These are phyloP conservation scores for Penicillium frequentans DNA, from an alignment of 2,329 filamentous ascomycete genomes.

Conservation along the genomic window DNA sequence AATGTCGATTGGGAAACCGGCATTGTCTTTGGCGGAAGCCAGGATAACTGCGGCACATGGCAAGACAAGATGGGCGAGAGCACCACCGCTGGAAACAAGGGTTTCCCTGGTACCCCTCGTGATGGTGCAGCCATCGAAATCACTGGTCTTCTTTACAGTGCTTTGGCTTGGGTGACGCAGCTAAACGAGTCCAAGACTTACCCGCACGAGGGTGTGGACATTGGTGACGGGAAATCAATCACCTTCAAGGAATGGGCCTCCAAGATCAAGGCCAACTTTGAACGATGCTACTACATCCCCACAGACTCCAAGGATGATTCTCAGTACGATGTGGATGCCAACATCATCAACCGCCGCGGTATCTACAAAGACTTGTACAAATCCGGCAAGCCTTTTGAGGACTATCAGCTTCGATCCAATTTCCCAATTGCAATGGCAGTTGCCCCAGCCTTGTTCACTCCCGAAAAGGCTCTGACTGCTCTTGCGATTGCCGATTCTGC, in stretches of 20 bases:
- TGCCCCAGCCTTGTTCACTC: slow-evolving; percentile 82
- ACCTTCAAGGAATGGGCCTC: slow-evolving; percentile 76
- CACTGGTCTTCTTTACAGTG: slow-evolving; percentile 88
- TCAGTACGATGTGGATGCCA: slow-evolving; percentile 76
- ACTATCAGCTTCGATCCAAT: slow-evolving; percentile 94
- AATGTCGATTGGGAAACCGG: slow-evolving; percentile 89
- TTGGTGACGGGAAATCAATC: slow-evolving; percentile 61
- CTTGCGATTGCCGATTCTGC: slow-evolving; percentile 76
- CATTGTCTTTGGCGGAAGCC: slow-evolving; percentile 90
- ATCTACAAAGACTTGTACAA: slow-evolving; percentile 98
- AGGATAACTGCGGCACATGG: slow-evolving; percentile 96
- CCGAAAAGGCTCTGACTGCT: slow-evolving; percentile 73
- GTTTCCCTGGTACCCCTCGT: slow-evolving; percentile 90
- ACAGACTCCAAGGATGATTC: slow-evolving; percentile 66
- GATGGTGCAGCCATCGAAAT: slow-evolving; percentile 96
- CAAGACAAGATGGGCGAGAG: slow-evolving; percentile 99
- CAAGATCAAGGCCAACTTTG: slow-evolving; percentile 81
- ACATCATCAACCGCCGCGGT: slow-evolving; percentile 81
- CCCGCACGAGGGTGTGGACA: slow-evolving; percentile 70
- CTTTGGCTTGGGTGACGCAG: slow-evolving; percentile 73
- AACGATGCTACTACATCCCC: slow-evolving; percentile 88
- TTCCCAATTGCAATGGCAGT: slow-evolving; percentile 96
- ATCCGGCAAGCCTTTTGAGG: slow-evolving; percentile 92
- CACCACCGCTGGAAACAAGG: slow-evolving; percentile 84
- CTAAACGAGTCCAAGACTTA: slow-evolving; percentile 70